Evolutionary conservation across 495 filamentous ascomycete species (phyloP), one percentile per base, ranked within the genome.

Genomic region (Aspergillus carlsbadensis): DNA sequence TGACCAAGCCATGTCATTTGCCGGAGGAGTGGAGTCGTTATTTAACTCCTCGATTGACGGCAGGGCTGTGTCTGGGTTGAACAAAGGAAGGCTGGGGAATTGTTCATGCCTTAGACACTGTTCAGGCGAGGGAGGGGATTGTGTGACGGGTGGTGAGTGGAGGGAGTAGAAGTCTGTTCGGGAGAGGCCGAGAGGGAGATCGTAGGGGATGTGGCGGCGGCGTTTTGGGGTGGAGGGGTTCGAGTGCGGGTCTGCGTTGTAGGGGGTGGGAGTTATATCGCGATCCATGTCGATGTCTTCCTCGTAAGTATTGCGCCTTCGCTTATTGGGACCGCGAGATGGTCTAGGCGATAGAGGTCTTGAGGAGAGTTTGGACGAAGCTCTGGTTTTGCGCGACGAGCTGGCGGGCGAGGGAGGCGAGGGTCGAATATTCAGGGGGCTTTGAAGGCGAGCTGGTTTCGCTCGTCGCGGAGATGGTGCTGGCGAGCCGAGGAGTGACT

Each of bases 151-250:
- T 72, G 79, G 73, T 43, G 71, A 74, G 43, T 65, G 58, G 17
- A 91, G 74, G 7, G 67, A 73, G 69, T 88, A 86, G 64, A 83
- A 91, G 57, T 90, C 86, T 1, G 75, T 69, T 13, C 78, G 78
- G 49, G 82, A 81, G 13, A 91, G 77, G 15, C 88, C 88, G 0
- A 88, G 77, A 0, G 88, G 88, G 2, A 91, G 65, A 6, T 83
- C 72, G 62, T 86, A 86, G 20, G 88, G 88, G 34, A 81, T 78
- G 43, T 87, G 77, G 47, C 86, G 81, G 44, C 73, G 74, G 56
- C 87, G 83, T 64, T 89, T 89, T 0, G 88, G 88, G 17, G 88
- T 91, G 22, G 81, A 81, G 34, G 45, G 54, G 8, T 50, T 40
- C 7, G 83, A 82, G 54, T 74, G 63, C 8, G 65, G 57, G 31